phyloP scores from a whole-genome alignment of 208 protist species.

The Trichomonas gallinae region DNA sequence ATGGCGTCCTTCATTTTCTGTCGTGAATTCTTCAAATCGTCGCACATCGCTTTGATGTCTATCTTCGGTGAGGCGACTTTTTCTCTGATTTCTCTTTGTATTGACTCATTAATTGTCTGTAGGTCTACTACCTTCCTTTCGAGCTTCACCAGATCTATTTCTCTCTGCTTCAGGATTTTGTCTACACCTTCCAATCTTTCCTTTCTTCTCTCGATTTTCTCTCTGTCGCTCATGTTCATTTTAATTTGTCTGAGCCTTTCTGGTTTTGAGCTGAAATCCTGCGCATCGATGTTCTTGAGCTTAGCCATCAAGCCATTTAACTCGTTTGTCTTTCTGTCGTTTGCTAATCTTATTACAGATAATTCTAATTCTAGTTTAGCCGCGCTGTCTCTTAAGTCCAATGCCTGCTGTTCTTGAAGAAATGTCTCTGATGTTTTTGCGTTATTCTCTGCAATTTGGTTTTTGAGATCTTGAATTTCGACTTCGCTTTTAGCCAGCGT shows the following conservation, averaged over 20 bases:
- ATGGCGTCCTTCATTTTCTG: neutral
- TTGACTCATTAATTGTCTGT: neutral
- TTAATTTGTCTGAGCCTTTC: neutral
- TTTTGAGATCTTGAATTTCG: neutral
- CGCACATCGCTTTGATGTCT: neutral
- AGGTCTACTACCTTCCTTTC: neutral
- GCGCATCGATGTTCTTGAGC: neutral
- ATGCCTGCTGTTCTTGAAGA: neutral
- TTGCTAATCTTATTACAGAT: neutral
- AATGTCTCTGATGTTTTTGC: neutral
- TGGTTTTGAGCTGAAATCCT: neutral
- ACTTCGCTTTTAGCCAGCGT: neutral
- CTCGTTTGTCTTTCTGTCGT: neutral
- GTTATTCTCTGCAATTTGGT: neutral
- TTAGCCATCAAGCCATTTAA: neutral
- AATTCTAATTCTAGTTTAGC: neutral
- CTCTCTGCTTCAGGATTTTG: neutral
- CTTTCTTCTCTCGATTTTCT: neutral
- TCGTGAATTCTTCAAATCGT: neutral
- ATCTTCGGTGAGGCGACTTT: neutral
- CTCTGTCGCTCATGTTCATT: neutral
- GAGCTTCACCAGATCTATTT: neutral
- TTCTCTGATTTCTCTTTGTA: neutral
- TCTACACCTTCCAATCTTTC: neutral
- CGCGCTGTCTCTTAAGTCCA: neutral